These are phyloP conservation scores for Colletotrichum gigasporum DNA, from an alignment of 2,329 filamentous ascomycete species.

Conservation along the genomic window DNA sequence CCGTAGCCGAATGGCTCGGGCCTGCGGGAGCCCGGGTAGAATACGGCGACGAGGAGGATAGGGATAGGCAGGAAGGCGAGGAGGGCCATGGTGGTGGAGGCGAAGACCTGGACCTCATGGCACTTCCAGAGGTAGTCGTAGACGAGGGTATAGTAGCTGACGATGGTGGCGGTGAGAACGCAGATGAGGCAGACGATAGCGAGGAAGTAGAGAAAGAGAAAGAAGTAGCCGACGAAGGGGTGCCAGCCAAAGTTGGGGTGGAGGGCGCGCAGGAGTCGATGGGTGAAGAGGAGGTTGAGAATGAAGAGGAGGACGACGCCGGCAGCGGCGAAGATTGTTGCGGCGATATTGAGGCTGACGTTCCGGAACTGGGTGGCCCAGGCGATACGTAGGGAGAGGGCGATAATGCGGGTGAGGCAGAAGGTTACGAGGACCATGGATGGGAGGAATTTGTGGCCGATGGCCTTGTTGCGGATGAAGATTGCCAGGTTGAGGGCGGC, in stretches of 20 bases:
- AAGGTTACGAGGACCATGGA: slow-evolving; percentile 68
- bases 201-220: slow-evolving; percentile 67
- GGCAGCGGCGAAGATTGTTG: slow-evolving; percentile 76
- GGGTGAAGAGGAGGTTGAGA: slow-evolving; percentile 80
- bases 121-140: slow-evolving; percentile 57
- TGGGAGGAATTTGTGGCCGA: slow-evolving; percentile 67
- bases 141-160: slow-evolving; percentile 74
- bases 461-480: slow-evolving; percentile 58
- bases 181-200: slow-evolving; percentile 70
- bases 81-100: slow-evolving; percentile 70
- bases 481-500: slow-evolving; percentile 68
- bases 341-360: slow-evolving; percentile 61
- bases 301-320: slow-evolving; percentile 81
- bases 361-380: slow-evolving; percentile 57
- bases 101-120: slow-evolving; percentile 71
- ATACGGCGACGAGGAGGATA: slow-evolving; percentile 55
- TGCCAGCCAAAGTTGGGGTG: slow-evolving; percentile 79
- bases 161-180: slow-evolving; percentile 71
- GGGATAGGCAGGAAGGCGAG: slow-evolving; percentile 72
- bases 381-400: slow-evolving; percentile 61
- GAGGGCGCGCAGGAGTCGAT: slow-evolving; percentile 77
- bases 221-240: slow-evolving; percentile 55
- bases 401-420: slow-evolving; percentile 62
- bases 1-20: slow-evolving; percentile 68
- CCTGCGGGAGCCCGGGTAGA: slow-evolving; percentile 46